Evolutionary conservation across 2,329 filamentous ascomycete genomes (phyloP).

Genomic region (Davidsoniella australis): DNA sequence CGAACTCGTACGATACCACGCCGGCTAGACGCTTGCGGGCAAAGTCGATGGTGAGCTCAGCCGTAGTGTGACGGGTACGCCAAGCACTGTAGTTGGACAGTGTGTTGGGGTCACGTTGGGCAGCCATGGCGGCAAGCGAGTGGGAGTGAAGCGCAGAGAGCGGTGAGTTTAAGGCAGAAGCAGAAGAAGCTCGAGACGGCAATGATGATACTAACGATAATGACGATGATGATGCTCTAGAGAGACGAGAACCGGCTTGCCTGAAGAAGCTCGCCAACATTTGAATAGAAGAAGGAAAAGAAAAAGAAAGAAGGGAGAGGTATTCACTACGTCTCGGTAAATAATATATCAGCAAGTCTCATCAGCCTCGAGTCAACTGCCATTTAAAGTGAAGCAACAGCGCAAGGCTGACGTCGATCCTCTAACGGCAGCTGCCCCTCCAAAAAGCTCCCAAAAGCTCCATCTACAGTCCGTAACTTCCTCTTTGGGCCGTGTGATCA

Average conservation of each 20-base stretch:
- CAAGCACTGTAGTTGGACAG: conserved; percentile 83
- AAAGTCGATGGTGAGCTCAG: conserved; percentile 72
- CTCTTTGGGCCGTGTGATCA: conserved; percentile 8
- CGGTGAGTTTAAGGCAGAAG: background rate
- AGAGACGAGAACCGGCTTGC: conserved; percentile 9
- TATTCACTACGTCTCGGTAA: background rate
- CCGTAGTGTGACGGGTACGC: conserved; percentile 67
- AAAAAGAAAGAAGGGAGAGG: background rate
- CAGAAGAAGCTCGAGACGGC: background rate
- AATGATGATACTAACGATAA: background rate
- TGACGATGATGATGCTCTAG: conserved; percentile 1
- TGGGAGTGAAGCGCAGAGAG: background rate
- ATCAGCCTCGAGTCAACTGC: too few relatives aligned
- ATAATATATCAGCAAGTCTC: too few relatives aligned
- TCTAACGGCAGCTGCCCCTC: background rate
- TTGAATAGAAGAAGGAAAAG: background rate
- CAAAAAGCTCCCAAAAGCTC: background rate
- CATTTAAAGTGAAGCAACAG: too few relatives aligned
- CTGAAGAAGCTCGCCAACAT: conserved; percentile 10
- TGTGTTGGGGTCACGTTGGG: conserved; percentile 67
- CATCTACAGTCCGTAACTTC: conserved; percentile 9
- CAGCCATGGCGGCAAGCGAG: conserved; percentile 7
- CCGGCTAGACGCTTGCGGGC: conserved; percentile 60
- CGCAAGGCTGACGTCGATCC: too few relatives aligned
- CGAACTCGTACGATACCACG: conserved; percentile 57